These are phyloP conservation scores for Neonothopanus nambi DNA, from an alignment of 1,284 basidiomycete genomes.

Conservation along the genomic window DNA sequence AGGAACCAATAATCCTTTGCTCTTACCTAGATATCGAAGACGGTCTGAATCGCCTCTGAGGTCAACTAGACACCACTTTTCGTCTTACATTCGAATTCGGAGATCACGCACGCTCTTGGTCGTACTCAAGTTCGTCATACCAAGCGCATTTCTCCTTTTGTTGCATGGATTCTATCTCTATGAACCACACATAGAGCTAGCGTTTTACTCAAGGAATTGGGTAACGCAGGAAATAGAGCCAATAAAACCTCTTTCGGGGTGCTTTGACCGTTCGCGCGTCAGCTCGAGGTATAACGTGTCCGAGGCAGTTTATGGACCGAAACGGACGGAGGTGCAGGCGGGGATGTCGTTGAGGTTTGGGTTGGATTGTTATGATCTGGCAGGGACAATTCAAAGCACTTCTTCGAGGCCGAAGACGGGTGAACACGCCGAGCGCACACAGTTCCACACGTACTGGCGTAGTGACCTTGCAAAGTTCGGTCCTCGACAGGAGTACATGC, in stretches of 20 bases:
- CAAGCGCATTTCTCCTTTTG: slow-evolving; percentile 28
- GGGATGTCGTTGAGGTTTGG: slow-evolving; percentile 76
- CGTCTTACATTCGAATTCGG: no score
- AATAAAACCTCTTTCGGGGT: slow-evolving; percentile 66
- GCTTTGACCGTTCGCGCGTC: slow-evolving; percentile 64
- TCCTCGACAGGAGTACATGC: slow-evolving; percentile 81
- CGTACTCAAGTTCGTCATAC: no score
- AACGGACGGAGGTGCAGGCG: slow-evolving; percentile 70
- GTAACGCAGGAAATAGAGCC: slow-evolving; percentile 66
- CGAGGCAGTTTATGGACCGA: slow-evolving; percentile 58
- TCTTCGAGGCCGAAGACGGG: slow-evolving; percentile 22
- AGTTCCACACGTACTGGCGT: slow-evolving; percentile 91
- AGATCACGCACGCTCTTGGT: no score
- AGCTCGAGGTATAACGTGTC: slow-evolving; percentile 72
- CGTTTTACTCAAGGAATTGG: slow-evolving; percentile 77
- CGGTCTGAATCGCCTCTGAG: no score
- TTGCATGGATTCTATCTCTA: slow-evolving; percentile 46
- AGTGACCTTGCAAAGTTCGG: slow-evolving; percentile 79
- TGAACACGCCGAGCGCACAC: slow-evolving; percentile 48
- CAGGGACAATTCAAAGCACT: slow-evolving; percentile 61
- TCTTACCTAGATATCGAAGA: no score
- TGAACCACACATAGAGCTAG: slow-evolving; percentile 81
- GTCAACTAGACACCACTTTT: no score
- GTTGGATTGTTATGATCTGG: slow-evolving; percentile 87
- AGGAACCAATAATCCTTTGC: no score